These are phyloP conservation scores for Aspergillus hortae DNA, from an alignment of 2,329 filamentous ascomycete species.

Conservation along the genomic window DNA sequence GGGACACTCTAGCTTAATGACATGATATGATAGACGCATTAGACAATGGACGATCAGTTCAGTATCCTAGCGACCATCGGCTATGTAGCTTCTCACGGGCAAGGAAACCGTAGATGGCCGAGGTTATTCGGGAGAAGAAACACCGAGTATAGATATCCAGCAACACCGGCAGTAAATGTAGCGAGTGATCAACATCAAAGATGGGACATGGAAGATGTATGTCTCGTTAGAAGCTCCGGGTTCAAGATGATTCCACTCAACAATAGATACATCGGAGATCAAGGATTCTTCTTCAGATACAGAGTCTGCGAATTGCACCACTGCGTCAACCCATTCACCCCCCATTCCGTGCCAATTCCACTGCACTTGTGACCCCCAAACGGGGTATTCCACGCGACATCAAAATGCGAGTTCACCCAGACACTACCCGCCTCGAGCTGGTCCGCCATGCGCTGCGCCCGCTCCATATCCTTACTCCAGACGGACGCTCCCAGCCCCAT, in stretches of 20 bases:
- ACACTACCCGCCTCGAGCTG: constrained; percentile 57
- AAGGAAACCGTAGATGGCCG: too few relatives aligned
- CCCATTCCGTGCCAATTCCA: constrained; percentile 50
- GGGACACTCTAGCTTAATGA: constrained; percentile 8
- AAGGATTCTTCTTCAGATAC: constrained; percentile 22
- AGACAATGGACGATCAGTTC: too few relatives aligned
- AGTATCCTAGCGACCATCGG: too few relatives aligned
- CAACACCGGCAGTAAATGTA: too few relatives aligned
- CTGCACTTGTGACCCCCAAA: constrained; percentile 54
- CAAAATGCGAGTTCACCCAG: constrained; percentile 54
- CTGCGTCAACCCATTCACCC: constrained; percentile 35
- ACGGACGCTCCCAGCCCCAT: constrained; percentile 57
- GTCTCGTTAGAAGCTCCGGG: too few relatives aligned
- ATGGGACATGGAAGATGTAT: too few relatives aligned
- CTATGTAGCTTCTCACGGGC: too few relatives aligned
- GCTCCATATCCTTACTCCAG: constrained; percentile 52
- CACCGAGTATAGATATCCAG: too few relatives aligned
- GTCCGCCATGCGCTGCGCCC: constrained; percentile 51
- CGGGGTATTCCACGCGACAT: constrained; percentile 28
- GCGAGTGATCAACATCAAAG: too few relatives aligned
- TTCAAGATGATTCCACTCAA: too few relatives aligned
- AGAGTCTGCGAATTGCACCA: constrained; percentile 40
- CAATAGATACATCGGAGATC: too few relatives aligned
- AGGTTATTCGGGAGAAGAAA: too few relatives aligned
- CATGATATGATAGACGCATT: constrained; percentile 3